A percentile compares a stretch with the other conserved stretches of the same genome.
These are phyloP conservation scores for Lathyrus aphaca DNA, from an alignment of 306 rosid species.

Conservation along the genomic window DNA sequence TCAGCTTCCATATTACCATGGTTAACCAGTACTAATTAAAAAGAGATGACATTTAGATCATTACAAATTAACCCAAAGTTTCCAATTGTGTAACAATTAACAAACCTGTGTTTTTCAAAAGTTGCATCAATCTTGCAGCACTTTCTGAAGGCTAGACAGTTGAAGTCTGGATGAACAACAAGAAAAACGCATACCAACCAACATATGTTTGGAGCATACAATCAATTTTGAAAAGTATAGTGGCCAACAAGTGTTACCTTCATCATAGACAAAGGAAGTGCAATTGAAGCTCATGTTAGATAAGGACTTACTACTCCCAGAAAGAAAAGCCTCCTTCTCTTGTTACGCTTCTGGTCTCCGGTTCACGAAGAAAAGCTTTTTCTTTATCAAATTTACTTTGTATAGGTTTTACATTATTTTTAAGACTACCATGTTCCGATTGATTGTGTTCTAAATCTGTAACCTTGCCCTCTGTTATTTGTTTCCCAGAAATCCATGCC, in stretches of 20 bases:
- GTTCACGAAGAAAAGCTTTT: constrained; percentile 54
- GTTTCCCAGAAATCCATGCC: constrained; percentile 74
- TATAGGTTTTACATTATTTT: constrained; percentile 38
- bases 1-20: constrained; percentile 26
- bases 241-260: neutral
- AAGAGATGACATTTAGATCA: constrained; percentile 19
- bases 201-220: constrained; percentile 26
- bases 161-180: constrained; percentile 4
- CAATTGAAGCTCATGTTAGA: constrained; percentile 18
- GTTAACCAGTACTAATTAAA: neutral
- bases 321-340: constrained; percentile 80
- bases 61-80: constrained; percentile 7
- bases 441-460: constrained; percentile 39
- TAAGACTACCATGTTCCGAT: constrained; percentile 34
- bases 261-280: neutral
- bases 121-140: constrained; percentile 20
- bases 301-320: constrained; percentile 59
- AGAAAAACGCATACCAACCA: constrained; percentile 27
- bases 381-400: constrained; percentile 48
- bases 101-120: constrained; percentile 8
- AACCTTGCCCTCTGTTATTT: constrained; percentile 37
- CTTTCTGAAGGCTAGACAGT: constrained; percentile 6
- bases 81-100: neutral
- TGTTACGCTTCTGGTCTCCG: constrained; percentile 65
- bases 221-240: constrained; percentile 24